These are phyloP conservation scores for Linanthus parryae DNA, from an alignment of 148 eudicot genomes.

Conservation along the genomic window DNA sequence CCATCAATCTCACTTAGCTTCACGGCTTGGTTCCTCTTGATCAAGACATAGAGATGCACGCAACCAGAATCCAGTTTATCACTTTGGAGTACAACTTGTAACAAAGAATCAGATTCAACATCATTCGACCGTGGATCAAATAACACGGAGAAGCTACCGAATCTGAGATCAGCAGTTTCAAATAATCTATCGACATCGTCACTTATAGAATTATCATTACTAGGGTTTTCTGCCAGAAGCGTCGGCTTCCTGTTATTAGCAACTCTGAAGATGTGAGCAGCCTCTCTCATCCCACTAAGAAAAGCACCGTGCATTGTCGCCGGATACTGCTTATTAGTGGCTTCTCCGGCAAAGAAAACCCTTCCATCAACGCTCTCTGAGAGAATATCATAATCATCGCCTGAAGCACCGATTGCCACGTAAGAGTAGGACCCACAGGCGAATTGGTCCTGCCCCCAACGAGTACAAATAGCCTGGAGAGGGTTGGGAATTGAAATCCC, in stretches of 20 bases:
- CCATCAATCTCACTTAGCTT: slow-evolving; percentile 45
- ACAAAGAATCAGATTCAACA: slow-evolving; percentile 37
- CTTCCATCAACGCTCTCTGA: slow-evolving; percentile 75
- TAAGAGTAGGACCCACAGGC: slow-evolving; percentile 84
- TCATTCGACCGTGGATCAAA: slow-evolving; percentile 43
- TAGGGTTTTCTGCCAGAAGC: slow-evolving; percentile 18
- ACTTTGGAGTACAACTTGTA: slow-evolving; percentile 40
- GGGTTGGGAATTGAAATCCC: slow-evolving; percentile 93
- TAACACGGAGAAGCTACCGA: slow-evolving; percentile 48
- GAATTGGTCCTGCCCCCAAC: slow-evolving; percentile 91
- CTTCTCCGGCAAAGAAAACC: slow-evolving; percentile 95
- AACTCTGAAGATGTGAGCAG: slow-evolving; percentile 76
- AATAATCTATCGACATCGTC: slow-evolving; percentile 39
- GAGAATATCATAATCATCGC: slow-evolving; percentile 91
- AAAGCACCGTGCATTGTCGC: slow-evolving; percentile 99
- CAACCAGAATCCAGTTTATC: slow-evolving; percentile 27
- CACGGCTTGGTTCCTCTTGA: slow-evolving; percentile 31
- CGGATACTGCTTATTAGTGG: slow-evolving; percentile 88
- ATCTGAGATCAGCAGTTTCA: slow-evolving; percentile 44
- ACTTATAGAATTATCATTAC: slow-evolving; percentile 17
- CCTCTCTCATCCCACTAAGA: slow-evolving; percentile 97
- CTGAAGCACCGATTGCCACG: slow-evolving; percentile 89
- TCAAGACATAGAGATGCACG: slow-evolving; percentile 47
- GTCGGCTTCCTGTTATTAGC: slow-evolving; percentile 28
- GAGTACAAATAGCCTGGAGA: slow-evolving; percentile 78